These are phyloP conservation scores for Pleurotus eryngii DNA, from an alignment of 768 basidiomycete genomes.

Conservation along the genomic window DNA sequence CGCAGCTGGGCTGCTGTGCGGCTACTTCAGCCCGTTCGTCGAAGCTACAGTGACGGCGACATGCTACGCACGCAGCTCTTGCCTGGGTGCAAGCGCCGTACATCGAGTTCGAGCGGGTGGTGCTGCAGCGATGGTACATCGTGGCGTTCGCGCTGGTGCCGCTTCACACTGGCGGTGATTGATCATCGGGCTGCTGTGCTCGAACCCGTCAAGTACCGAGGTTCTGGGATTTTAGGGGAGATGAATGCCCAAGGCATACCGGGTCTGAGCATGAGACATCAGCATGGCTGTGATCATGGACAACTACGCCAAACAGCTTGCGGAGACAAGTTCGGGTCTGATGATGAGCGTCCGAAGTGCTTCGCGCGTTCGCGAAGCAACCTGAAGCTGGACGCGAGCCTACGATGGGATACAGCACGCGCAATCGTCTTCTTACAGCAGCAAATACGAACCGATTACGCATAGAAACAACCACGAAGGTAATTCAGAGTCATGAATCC, in stretches of 20 bases:
- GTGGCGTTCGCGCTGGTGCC: slow-evolving; percentile 66
- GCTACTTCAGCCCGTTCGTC: slow-evolving; percentile 76
- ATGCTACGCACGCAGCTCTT: slow-evolving; percentile 71
- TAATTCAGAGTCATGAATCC: too few relatives aligned
- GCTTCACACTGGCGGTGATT: slow-evolving; percentile 63
- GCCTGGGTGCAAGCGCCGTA: slow-evolving; percentile 73
- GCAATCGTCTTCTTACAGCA: slow-evolving; percentile 1
- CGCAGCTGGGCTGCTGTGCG: slow-evolving; percentile 78
- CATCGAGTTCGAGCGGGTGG: slow-evolving; percentile 50
- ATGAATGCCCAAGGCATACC: slow-evolving; percentile 85
- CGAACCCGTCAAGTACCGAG: slow-evolving; percentile 83
- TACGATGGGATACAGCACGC: slow-evolving; percentile 18
- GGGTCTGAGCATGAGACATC: slow-evolving; percentile 64
- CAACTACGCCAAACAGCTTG: slow-evolving; percentile 74
- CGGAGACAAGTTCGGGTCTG: slow-evolving; percentile 61
- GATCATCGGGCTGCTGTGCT: slow-evolving; percentile 62
- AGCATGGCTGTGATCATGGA: slow-evolving; percentile 86
- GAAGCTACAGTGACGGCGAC: slow-evolving; percentile 74
- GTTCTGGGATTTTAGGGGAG: slow-evolving; percentile 84
- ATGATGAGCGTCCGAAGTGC: slow-evolving; percentile 57
- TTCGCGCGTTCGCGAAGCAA: slow-evolving; percentile 59
- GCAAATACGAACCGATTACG: slow-evolving; percentile 6
- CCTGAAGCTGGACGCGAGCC: slow-evolving; percentile 34
- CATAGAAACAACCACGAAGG: neutral
- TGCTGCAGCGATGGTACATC: slow-evolving; percentile 64